Percentiles rank a stretch among this genome's conserved stretches.
Conservation (phyloP, 441 rosid genomes). For the Bruguiera hainesii region DNA sequence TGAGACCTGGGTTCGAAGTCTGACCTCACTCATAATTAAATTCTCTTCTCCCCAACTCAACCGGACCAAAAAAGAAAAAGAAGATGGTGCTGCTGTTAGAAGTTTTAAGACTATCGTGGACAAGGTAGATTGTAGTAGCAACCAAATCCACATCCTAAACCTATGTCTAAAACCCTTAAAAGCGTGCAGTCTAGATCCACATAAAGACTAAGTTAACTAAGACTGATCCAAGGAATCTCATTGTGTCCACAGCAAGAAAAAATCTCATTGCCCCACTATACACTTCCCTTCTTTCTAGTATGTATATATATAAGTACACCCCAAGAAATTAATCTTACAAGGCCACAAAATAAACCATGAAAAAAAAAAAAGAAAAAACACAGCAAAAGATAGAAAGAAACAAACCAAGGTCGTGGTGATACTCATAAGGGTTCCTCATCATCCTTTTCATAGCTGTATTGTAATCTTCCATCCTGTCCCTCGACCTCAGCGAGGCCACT, state of each 20-base stretch:
- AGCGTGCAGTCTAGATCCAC: constrained; percentile 22
- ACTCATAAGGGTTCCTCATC: constrained; percentile 92
- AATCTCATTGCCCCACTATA: too few relatives aligned
- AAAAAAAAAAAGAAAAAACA: neutral
- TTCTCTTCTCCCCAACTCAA: neutral
- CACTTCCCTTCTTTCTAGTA: too few relatives aligned
- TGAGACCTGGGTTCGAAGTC: too few relatives aligned
- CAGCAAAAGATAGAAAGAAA: neutral
- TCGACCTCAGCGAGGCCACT: constrained; percentile 35
- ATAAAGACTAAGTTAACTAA: constrained; percentile 16
- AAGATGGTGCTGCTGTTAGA: too few relatives aligned
- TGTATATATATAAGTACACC: neutral
- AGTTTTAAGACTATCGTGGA: too few relatives aligned
- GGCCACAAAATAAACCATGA: constrained; percentile 1
- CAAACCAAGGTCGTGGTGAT: constrained; percentile 85
- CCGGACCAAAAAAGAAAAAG: constrained; percentile 3
- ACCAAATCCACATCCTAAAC: neutral
- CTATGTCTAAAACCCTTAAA: neutral
- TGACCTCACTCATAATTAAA: too few relatives aligned
- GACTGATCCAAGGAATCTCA: constrained; percentile 3
- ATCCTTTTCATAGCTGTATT: constrained; percentile 79
- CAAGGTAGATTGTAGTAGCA: neutral
- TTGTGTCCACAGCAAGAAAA: too few relatives aligned
- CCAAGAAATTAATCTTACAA: neutral
- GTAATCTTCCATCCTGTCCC: constrained; percentile 60